Evolutionary conservation across 2,329 filamentous ascomycete species (phyloP), one percentile per base, ranked within the genome.

Genomic region (Ceratocystis destructans): DNA sequence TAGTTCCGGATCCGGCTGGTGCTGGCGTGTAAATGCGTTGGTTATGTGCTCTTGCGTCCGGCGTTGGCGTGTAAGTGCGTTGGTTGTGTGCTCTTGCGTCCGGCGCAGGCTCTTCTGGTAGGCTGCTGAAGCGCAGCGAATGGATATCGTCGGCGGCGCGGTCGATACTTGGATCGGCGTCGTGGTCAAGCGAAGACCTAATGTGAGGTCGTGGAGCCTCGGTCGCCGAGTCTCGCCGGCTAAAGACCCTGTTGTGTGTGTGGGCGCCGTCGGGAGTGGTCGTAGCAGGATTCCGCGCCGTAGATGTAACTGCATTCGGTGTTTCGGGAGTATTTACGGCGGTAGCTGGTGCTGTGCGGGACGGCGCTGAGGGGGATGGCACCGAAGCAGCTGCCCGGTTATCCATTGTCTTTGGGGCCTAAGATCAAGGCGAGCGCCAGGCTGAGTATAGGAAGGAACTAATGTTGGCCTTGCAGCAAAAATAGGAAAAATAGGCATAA

Each of bases 401-500:
- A 25, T 59, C 55, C 61, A 62, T 62, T 48, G 22, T 46, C 12
- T 12, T 41, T 41, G 37, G 37, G 37, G 8, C 1, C 17, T 1
- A 31, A 33, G 55, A 20, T 8, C 25, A 48, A 28, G 37, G 44
- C 33, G 25, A 25, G 15, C 37, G 15, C 20, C 22, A 62, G 45
- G 6, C 41, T 17, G 22, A 62, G 7, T 8, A 48, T 28, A 6
- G 8, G 46, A 10, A 45, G 15, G 50, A 64, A 68, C 17, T 41
- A 46, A 59, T 41, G 10, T 4, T 15, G 10, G 1, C 37, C 37
- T 41, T 41, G 37, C 37, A 66, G 22, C 22, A 25, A 41, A 62
- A 65, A 25, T 55, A 69, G 48, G 31, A 59, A 70, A 67, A 69
- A 68, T 68, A 55, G 3, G 61, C 63, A 66, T 66, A 20, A 64